Conservation (phyloP, 2,329 filamentous ascomycete genomes). For the Cadophora luteo-olivacea region DNA sequence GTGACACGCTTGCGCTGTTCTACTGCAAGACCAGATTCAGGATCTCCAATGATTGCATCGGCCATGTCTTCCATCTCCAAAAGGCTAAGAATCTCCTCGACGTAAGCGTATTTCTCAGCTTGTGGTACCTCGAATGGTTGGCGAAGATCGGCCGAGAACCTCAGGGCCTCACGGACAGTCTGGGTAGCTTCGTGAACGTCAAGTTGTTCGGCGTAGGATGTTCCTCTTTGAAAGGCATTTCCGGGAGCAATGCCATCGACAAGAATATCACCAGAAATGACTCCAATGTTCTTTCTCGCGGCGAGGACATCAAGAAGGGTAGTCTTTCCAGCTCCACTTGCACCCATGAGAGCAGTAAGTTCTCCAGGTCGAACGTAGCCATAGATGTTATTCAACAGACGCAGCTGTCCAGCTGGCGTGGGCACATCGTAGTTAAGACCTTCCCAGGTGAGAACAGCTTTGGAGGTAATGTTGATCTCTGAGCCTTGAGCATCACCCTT, state of each 20-base stretch:
- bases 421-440: conserved; percentile 80
- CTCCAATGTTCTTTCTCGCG: conserved; percentile 67
- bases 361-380: conserved; percentile 67
- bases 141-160: conserved; percentile 69
- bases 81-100: conserved; percentile 69
- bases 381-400: conserved; percentile 64
- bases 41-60: conserved; percentile 68
- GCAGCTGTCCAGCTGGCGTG: conserved; percentile 50
- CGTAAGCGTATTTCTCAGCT: conserved; percentile 68
- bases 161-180: conserved; percentile 69
- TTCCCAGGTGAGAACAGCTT: conserved; percentile 84
- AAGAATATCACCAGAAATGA: conserved; percentile 66
- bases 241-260: conserved; percentile 64
- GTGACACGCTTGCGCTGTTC: conserved; percentile 74
- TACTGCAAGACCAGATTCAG: conserved; percentile 65
- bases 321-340: conserved; percentile 69
- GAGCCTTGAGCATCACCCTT: conserved; percentile 51
- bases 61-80: conserved; percentile 71
- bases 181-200: conserved; percentile 68
- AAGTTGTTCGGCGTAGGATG: conserved; percentile 69
- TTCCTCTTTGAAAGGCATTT: conserved; percentile 67
- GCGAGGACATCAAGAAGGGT: conserved; percentile 70
- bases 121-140: conserved; percentile 64
- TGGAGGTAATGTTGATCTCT: conserved; percentile 63
- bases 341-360: conserved; percentile 68